Evolutionary conservation across 176 grass and related monocot genomes (phyloP).

Genomic region (Elymus sibiricus): DNA sequence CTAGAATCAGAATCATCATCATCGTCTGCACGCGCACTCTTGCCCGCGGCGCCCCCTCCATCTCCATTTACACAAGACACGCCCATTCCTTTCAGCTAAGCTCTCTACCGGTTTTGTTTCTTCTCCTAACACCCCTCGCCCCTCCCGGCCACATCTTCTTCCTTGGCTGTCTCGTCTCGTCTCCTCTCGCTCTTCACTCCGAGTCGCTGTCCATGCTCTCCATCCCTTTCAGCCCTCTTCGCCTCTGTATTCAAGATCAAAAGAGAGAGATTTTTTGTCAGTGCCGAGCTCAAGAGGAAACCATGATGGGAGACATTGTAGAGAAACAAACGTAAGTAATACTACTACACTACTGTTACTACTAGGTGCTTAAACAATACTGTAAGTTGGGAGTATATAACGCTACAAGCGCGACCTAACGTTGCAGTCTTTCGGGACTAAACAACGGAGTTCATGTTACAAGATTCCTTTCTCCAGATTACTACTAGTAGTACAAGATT

Average conservation of each 20-base stretch:
- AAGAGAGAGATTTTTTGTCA: neutral
- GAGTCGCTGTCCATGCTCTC: conserved; percentile 93
- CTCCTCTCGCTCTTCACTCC: conserved; percentile 28
- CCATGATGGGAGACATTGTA: neutral
- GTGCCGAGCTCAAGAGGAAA: neutral
- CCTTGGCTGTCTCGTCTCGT: neutral
- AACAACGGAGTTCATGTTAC: conserved; percentile 26
- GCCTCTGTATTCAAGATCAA: conserved; percentile 43
- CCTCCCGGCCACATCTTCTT: neutral
- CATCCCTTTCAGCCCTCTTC: conserved; percentile 80
- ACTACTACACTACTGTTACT: no score
- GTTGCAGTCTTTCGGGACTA: neutral
- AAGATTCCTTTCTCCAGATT: conserved; percentile 10
- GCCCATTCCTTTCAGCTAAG: neutral
- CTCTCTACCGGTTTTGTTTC: neutral
- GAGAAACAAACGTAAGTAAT: neutral
- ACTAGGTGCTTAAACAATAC: neutral
- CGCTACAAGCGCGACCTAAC: neutral
- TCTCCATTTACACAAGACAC: neutral
- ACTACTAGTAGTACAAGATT: neutral
- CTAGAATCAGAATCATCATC: neutral
- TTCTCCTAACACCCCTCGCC: neutral
- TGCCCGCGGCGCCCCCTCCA: neutral
- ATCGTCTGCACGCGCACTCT: neutral
- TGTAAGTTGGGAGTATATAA: neutral